A percentile compares a stretch with the other conserved stretches of the same genome.
Evolutionary conservation across 2,329 filamentous ascomycete species (phyloP).

Genomic region (Cladosporium velox): DNA sequence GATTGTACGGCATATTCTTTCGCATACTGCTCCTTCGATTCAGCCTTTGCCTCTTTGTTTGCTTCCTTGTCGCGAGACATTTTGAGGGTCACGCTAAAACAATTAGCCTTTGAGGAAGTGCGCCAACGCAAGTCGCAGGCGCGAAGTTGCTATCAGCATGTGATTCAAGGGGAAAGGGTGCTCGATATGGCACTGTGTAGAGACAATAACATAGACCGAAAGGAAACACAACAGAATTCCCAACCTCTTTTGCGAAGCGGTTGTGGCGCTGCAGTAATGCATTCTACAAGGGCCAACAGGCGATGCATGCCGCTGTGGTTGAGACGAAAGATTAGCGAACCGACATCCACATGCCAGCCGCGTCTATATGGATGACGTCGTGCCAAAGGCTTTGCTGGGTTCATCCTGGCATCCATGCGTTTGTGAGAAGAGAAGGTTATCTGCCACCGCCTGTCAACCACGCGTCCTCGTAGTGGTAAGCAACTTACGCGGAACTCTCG

Average conservation of each 20-base stretch:
- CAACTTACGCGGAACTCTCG: background rate
- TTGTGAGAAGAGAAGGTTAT: background rate
- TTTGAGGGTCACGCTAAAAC: background rate
- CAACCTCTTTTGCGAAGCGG: background rate
- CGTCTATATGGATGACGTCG: constrained; percentile 13
- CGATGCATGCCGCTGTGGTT: constrained; percentile 15
- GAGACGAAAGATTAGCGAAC: constrained; percentile 11
- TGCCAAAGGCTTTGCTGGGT: background rate
- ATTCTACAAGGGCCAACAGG: constrained; percentile 6
- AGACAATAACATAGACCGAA: background rate
- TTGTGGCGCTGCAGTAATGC: constrained; percentile 3
- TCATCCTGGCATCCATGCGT: constrained; percentile 8
- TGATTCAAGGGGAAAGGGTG: background rate
- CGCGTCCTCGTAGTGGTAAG: background rate
- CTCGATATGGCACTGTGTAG: background rate
- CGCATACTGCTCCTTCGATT: constrained; percentile 4
- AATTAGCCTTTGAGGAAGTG: background rate
- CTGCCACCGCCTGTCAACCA: background rate
- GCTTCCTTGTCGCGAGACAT: background rate
- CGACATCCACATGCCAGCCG: constrained; percentile 13
- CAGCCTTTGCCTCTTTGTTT: background rate
- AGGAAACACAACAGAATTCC: background rate
- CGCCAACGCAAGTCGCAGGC: background rate
- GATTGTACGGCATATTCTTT: constrained; percentile 63
- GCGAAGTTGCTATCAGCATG: background rate